Base-by-base conservation (phyloP, 768 basidiomycete genomes). In the Leccinellum luteum region DNA sequence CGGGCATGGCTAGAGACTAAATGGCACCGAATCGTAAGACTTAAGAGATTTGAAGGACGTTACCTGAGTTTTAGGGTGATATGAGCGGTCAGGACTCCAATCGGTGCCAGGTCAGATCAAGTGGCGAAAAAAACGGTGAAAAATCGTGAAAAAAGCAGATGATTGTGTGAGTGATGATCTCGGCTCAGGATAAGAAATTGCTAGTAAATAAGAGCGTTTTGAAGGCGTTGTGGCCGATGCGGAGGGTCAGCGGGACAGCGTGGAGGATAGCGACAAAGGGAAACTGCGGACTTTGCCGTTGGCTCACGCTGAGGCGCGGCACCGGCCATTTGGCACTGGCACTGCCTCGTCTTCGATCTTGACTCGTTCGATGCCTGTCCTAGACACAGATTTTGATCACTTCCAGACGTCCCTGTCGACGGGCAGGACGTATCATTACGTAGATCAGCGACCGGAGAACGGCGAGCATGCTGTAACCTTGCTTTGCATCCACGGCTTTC, bases 401-500 rank as follows among this genome's bases (percentile, higher is more conserved):
- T 74, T 75, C 51, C 76, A 69, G 3, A 79, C 79, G 56, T 62
- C 47, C 23, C 76, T 89, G 10, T 75, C 83, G 7, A 89, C 87
- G 0, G 85, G 86, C 4, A 74, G 80, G 34, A 77, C 75, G 7
- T 90, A 90, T 63, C 87, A 89, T 62, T 89, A 87, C 70, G 77
- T 90, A 58, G 89, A 91, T 68, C 83, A 90, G 69, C 60, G 76
- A n/a, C 86, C 87, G 6, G 60, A 55, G 15, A 58, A 71, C 44
- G 76, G 79, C 60, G 66, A 73, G 30, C 64, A 74, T 7, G 27
- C 12, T 10, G 74, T 74, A 1, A 85, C 89, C 2, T 60, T 92
- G 7, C 76, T 92, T n/a, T 87, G 86, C 66, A 60, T 92, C 17
- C 91, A 93, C 66, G 90, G 91, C 1, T 92, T 92, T 67, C 90